Conservation (phyloP, 176 grass and related monocot species). For the Chloris gayana region DNA sequence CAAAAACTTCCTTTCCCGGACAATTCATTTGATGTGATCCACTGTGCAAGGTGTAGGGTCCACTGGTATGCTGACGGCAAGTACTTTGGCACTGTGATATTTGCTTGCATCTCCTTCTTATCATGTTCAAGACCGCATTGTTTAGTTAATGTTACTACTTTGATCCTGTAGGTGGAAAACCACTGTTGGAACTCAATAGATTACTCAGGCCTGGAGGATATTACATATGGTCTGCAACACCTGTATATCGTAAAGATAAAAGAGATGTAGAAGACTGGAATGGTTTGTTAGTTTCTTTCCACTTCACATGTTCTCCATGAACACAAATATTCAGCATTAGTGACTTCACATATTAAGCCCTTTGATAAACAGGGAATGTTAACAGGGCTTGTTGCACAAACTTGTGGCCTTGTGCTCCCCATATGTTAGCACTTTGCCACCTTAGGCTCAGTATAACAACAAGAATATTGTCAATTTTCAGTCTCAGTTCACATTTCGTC, state of each 20-base stretch:
- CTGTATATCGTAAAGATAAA: constrained; percentile 74
- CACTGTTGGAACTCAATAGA: constrained; percentile 88
- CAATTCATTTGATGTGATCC: constrained; percentile 86
- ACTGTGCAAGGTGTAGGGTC: constrained; percentile 91
- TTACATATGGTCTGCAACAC: constrained; percentile 94
- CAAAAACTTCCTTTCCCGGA: constrained; percentile 90
- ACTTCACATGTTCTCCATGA: background rate
- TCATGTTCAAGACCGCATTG: background rate
- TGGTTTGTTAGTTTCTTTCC: constrained; percentile 53
- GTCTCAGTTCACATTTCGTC: constrained; percentile 10
- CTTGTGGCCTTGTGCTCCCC: background rate
- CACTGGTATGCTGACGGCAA: constrained; percentile 92
- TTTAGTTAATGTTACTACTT: constrained; percentile 1
- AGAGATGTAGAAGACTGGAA: constrained; percentile 78
- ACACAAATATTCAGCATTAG: background rate
- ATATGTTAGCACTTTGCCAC: constrained; percentile 5
- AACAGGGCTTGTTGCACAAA: constrained; percentile 15
- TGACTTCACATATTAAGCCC: constrained; percentile 20
- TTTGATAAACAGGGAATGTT: background rate
- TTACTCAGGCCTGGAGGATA: constrained; percentile 93
- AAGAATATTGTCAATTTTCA: background rate
- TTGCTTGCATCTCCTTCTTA: constrained; percentile 11
- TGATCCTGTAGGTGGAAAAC: constrained; percentile 66
- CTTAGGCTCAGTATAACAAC: background rate
- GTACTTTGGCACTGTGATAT: constrained; percentile 47